phyloP scores from a whole-genome alignment of 257 asterid genomes.

The Cruciata laevipes region DNA sequence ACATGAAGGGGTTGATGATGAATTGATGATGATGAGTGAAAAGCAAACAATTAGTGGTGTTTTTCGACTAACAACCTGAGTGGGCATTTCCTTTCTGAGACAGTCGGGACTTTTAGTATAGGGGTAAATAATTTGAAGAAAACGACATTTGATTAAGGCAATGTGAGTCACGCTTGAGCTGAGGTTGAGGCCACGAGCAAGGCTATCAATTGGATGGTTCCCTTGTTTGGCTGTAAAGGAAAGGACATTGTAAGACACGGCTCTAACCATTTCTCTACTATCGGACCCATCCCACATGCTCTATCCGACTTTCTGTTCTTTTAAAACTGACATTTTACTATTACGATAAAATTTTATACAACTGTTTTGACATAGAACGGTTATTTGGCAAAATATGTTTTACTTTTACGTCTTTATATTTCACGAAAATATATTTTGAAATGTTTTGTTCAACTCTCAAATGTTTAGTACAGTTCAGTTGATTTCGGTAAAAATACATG shows the following conservation, averaged over 20 bases:
- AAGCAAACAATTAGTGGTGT: too few species aligned
- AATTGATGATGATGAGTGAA: background rate
- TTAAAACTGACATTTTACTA: too few species aligned
- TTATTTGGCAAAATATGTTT: too few species aligned
- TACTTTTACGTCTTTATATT: too few species aligned
- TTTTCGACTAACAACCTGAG: background rate
- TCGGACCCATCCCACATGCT: conserved; percentile 16
- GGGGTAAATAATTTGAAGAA: background rate
- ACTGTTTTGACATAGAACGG: too few species aligned
- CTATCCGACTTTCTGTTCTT: background rate
- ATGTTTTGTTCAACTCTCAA: too few species aligned
- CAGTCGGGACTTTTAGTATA: background rate
- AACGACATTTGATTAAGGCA: background rate
- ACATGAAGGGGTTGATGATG: background rate
- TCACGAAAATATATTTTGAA: too few species aligned
- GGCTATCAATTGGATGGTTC: conserved; percentile 10
- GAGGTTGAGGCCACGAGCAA: conserved; percentile 17
- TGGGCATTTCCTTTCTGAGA: background rate
- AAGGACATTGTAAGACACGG: background rate
- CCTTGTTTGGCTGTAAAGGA: conserved; percentile 3
- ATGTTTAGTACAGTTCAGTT: too few species aligned
- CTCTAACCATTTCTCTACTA: background rate
- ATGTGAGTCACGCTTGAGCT: conserved; percentile 1
- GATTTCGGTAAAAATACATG: too few species aligned
- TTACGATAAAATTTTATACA: too few species aligned